Evolutionary conservation across 2,329 filamentous ascomycete species (phyloP).

Genomic region (Parascedosporium putredinis): DNA sequence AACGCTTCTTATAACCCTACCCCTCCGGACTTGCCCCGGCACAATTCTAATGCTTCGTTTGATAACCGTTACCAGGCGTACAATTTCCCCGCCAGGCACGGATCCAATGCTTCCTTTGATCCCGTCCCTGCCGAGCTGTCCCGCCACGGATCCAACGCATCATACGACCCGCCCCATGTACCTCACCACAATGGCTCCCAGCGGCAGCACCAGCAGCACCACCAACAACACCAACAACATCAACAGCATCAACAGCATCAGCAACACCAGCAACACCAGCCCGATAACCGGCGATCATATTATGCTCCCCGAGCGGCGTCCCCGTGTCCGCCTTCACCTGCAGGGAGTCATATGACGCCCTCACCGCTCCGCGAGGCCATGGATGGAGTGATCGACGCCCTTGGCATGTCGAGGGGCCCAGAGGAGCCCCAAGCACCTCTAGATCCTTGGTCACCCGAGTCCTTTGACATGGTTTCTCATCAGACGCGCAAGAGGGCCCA

Average conservation of each 20-base stretch:
- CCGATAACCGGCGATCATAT: conserved; percentile 15
- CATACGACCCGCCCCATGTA: conserved; percentile 17
- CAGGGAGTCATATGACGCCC: conserved; percentile 61
- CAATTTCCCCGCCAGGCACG: conserved; percentile 18
- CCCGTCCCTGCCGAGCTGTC: conserved; percentile 16
- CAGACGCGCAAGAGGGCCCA: conserved; percentile 17
- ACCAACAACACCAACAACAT: conserved; percentile 15
- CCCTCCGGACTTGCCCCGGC: conserved; percentile 8
- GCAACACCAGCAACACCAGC: not conserved
- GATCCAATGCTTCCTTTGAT: conserved; percentile 27
- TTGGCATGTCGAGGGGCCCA: conserved; percentile 50
- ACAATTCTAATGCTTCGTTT: conserved; percentile 12
- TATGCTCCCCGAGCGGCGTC: conserved; percentile 50
- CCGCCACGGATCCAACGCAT: conserved; percentile 25
- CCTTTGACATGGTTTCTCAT: conserved; percentile 50
- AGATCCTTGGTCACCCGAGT: conserved; percentile 85
- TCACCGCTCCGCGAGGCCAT: conserved; percentile 90
- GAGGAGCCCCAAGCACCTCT: conserved; percentile 47
- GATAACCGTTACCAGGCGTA: conserved; percentile 10
- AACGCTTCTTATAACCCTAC: conserved; percentile 18
- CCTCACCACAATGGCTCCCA: conserved; percentile 10
- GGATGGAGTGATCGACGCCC: conserved; percentile 93
- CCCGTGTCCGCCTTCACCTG: conserved; percentile 58
- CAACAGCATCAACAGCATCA: conserved; percentile 21
- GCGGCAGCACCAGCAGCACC: conserved; percentile 1